Evolutionary conservation across 1,139 yeast genomes (phyloP).

Genomic region (Pichia sp.): DNA sequence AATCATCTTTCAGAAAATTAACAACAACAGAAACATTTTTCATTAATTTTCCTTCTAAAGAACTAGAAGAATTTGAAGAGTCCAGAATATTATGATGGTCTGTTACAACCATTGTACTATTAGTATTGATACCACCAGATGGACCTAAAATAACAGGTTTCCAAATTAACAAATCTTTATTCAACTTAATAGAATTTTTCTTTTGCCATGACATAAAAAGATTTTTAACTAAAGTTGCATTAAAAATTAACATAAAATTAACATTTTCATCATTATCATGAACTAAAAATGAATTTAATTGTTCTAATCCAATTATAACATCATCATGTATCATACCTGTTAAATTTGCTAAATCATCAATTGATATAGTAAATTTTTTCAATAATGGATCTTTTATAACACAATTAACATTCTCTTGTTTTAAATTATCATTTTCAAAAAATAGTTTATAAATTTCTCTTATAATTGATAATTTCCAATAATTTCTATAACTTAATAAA

Average conservation of each 20-base stretch:
- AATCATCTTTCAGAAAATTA: conserved; percentile 17
- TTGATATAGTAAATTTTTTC: conserved; percentile 34
- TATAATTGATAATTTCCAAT: conserved; percentile 73
- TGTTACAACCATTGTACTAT: conserved; percentile 37
- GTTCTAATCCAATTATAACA: conserved; percentile 80
- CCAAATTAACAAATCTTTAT: conserved; percentile 59
- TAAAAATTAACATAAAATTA: conserved; percentile 50
- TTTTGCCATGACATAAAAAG: conserved; percentile 48
- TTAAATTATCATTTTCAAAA: not conserved
- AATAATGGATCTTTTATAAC: not conserved
- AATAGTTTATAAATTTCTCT: conserved; percentile 31
- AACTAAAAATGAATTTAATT: conserved; percentile 38
- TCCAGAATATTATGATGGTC: conserved; percentile 11
- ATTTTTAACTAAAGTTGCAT: conserved; percentile 38
- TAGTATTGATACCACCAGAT: conserved; percentile 68
- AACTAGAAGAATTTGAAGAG: too few species aligned
- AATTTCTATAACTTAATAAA: conserved; percentile 73
- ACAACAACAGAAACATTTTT: conserved; percentile 31
- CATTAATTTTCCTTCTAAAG: conserved; percentile 35
- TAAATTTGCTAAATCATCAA: conserved; percentile 53
- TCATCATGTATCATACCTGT: conserved; percentile 90
- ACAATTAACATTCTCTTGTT: not conserved
- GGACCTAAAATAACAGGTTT: conserved; percentile 80
- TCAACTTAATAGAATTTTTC: conserved; percentile 48
- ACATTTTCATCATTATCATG: conserved; percentile 31